These are phyloP conservation scores for Cephalotrichum gorgonifer DNA, from an alignment of 2,329 filamentous ascomycete species.

Conservation along the genomic window DNA sequence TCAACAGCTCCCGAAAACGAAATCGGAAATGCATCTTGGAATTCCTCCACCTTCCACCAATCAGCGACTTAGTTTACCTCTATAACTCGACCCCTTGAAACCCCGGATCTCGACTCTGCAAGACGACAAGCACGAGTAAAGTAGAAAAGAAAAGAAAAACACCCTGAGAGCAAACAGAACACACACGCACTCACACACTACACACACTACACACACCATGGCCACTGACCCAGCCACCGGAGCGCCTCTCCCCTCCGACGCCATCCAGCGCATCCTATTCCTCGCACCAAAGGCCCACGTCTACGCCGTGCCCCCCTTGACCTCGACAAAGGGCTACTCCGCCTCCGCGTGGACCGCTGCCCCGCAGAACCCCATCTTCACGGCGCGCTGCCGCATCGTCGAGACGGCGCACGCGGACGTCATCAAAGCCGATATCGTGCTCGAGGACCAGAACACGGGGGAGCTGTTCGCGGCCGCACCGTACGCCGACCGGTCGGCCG, in stretches of 20 bases:
- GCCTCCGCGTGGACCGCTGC: constrained; percentile 68
- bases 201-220: constrained; percentile 31
- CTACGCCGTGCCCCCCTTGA: constrained; percentile 76
- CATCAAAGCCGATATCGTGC: constrained; percentile 63
- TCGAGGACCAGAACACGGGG: constrained; percentile 65
- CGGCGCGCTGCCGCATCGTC: constrained; percentile 66
- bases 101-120: too few species aligned
- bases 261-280: constrained; percentile 80
- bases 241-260: constrained; percentile 55
- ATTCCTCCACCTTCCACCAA: neutral
- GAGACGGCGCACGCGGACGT: constrained; percentile 51
- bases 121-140: too few species aligned
- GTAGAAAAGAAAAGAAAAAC: neutral
- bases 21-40: neutral
- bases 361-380: constrained; percentile 70
- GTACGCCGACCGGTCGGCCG: constrained; percentile 53
- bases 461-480: constrained; percentile 78
- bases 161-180: too few species aligned
- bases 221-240: constrained; percentile 61
- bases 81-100: too few species aligned
- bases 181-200: neutral
- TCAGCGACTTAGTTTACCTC: neutral
- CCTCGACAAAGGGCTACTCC: constrained; percentile 68
- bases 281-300: constrained; percentile 65
- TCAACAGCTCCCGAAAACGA: too few species aligned